Evolutionary conservation across 371 early-diverging fungal species (phyloP).

Genomic region (Mortierella sp.): DNA sequence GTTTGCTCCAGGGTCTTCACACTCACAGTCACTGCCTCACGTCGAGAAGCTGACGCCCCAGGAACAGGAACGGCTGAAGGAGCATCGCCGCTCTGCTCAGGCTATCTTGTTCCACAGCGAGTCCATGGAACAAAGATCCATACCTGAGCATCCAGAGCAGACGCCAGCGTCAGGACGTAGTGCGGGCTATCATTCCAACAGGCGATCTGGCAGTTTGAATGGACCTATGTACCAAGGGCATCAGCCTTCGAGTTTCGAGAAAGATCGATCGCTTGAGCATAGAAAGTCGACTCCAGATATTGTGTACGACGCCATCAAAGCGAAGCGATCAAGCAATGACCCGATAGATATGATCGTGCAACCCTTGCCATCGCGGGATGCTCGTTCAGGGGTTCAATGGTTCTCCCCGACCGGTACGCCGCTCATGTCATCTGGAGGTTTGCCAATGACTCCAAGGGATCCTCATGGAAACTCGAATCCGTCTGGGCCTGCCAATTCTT

Average conservation of each 20-base stretch:
- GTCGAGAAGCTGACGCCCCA: conserved; percentile 30
- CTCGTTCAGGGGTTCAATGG: conserved; percentile 45
- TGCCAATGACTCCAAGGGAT: conserved; percentile 11
- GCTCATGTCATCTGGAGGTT: background rate
- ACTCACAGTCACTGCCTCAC: conserved; percentile 18
- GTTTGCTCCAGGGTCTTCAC: conserved; percentile 13
- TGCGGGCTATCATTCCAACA: background rate
- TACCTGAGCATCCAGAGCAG: conserved; percentile 4
- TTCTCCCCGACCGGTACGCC: conserved; percentile 31
- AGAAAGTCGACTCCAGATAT: conserved; percentile 40
- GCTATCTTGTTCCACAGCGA: conserved; percentile 19
- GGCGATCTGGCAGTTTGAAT: conserved; percentile 6
- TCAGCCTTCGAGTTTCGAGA: conserved; percentile 23
- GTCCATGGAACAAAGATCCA: conserved; percentile 2
- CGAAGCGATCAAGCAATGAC: conserved; percentile 39
- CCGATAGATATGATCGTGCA: conserved; percentile 30
- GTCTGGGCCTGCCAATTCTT: too few relatives aligned
- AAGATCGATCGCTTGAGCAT: conserved; percentile 34
- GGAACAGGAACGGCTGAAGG: conserved; percentile 37
- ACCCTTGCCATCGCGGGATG: conserved; percentile 44
- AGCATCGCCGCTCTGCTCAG: conserved; percentile 46
- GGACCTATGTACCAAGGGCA: conserved; percentile 9
- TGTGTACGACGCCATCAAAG: conserved; percentile 10
- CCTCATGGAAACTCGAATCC: background rate
- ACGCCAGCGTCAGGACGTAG: background rate